Conservation (phyloP, 2,329 filamentous ascomycete species). For the Moelleriella libera region DNA sequence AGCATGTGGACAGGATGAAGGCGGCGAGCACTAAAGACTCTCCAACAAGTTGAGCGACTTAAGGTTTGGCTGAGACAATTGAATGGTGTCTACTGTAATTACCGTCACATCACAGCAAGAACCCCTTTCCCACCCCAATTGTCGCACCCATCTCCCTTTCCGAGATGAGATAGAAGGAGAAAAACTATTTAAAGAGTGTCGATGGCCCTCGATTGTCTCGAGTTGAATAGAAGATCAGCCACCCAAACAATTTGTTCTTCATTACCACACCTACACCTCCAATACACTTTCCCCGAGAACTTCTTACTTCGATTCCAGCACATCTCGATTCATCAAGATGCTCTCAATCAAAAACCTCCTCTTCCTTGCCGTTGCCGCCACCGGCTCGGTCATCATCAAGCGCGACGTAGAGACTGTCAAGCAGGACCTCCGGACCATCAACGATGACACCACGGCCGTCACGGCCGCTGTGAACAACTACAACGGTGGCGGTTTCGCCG, state of each 20-base stretch:
- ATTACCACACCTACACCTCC: neutral
- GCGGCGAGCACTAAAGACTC: neutral
- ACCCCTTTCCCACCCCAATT: neutral
- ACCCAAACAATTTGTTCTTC: neutral
- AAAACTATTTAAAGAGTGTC: neutral
- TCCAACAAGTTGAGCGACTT: neutral
- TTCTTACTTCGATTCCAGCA: neutral
- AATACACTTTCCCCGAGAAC: neutral
- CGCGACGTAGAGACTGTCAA: neutral
- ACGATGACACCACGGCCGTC: neutral
- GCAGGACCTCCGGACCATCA: neutral
- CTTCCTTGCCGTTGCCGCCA: conserved; percentile 2
- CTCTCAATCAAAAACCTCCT: conserved; percentile 2
- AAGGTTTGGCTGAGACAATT: neutral
- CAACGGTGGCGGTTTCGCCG: neutral
- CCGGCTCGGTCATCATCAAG: neutral
- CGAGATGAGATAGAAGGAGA: neutral
- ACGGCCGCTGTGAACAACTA: neutral
- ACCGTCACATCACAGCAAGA: neutral
- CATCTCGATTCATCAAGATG: neutral
- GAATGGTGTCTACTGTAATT: neutral
- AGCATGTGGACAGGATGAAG: neutral
- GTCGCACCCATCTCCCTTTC: neutral
- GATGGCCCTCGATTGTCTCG: neutral
- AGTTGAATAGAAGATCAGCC: neutral